Evolutionary conservation across 495 filamentous ascomycete species (phyloP).

Genomic region (Mytilinidion resinicola): DNA sequence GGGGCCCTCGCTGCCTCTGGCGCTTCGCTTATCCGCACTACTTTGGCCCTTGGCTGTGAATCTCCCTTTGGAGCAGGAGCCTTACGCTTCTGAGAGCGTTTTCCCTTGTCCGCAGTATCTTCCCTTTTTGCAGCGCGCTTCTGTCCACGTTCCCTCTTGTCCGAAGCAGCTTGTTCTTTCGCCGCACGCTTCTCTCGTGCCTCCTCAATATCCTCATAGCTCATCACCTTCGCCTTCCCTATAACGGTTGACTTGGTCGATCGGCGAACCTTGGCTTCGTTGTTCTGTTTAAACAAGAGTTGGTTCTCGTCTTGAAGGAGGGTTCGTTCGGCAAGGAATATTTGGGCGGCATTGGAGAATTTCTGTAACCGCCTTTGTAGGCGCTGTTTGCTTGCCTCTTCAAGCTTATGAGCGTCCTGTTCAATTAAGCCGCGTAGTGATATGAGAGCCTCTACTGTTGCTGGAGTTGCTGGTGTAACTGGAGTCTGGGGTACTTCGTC

Average conservation of each 20-base stretch:
- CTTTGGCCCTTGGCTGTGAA: not conserved
- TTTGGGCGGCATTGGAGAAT: not conserved
- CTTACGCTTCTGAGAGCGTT: not conserved
- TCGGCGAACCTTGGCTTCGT: slow-evolving; percentile 1
- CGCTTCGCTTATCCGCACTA: not conserved
- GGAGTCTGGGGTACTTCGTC: not conserved
- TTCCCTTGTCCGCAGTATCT: too few relatives aligned
- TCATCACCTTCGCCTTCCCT: too few relatives aligned
- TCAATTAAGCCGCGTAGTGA: not conserved
- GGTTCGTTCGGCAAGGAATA: too few relatives aligned
- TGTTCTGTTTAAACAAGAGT: not conserved
- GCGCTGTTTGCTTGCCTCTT: not conserved
- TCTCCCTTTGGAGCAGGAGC: not conserved
- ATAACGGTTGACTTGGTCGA: too few relatives aligned
- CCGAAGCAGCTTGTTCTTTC: not conserved
- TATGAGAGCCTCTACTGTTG: not conserved
- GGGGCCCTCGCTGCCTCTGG: not conserved
- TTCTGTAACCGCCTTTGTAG: not conserved
- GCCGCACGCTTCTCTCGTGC: not conserved
- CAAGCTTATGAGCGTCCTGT: not conserved
- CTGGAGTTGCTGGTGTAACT: not conserved
- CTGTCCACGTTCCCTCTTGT: not conserved
- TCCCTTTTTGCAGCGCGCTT: too few relatives aligned
- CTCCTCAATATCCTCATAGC: not conserved
- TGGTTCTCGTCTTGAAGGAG: not conserved